Evolutionary conservation across 2,329 filamentous ascomycete species (phyloP).

Genomic region (Tolypocladium endophyticum): DNA sequence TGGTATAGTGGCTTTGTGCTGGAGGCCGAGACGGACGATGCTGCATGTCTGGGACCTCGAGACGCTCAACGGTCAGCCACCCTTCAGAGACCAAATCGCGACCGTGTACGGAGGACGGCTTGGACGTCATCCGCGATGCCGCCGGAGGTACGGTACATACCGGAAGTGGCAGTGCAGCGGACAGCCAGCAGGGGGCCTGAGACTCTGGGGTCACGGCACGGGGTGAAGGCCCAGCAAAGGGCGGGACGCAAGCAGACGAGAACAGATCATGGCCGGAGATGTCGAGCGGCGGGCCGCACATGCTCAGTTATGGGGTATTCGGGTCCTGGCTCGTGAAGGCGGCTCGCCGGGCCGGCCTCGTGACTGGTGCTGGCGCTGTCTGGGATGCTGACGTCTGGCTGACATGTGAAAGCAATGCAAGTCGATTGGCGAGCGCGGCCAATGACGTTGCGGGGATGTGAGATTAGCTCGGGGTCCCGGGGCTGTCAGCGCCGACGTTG

Average conservation of each 20-base stretch:
- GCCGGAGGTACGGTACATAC: neutral
- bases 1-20: neutral
- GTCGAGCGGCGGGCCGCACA: neutral
- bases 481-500: neutral
- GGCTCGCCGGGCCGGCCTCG: neutral
- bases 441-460: neutral
- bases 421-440: neutral
- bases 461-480: neutral
- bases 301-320: neutral
- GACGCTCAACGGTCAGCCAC: neutral
- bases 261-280: neutral
- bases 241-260: neutral
- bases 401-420: neutral
- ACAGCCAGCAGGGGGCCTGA: neutral
- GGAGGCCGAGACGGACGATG: neutral
- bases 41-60: neutral
- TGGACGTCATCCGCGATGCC: neutral
- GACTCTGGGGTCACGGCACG: neutral
- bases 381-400: neutral
- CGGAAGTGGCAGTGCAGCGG: neutral
- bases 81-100: neutral
- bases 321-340: neutral
- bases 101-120: neutral
- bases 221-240: neutral
- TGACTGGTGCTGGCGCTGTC: neutral